Evolutionary conservation across 1,284 basidiomycete genomes (phyloP).

Genomic region (Cryptococcus sp.): DNA sequence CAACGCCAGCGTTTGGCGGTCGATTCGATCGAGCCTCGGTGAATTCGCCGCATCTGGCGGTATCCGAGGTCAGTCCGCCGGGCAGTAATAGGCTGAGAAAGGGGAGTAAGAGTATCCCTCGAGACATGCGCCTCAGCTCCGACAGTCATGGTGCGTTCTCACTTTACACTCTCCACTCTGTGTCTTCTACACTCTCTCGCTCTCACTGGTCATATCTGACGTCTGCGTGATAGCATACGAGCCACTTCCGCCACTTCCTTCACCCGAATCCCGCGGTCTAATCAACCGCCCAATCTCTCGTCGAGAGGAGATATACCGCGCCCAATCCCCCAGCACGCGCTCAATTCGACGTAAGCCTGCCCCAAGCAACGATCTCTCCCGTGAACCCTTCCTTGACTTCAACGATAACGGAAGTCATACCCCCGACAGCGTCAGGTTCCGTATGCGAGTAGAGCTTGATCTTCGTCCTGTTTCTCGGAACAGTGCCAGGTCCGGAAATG

Average conservation of each 20-base stretch:
- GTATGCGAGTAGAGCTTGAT: constrained; percentile 25
- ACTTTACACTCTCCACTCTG: neutral
- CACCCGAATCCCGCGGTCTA: constrained; percentile 1
- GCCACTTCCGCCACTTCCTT: constrained; percentile 1
- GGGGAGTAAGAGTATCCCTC: constrained; percentile 21
- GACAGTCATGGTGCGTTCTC: constrained; percentile 12
- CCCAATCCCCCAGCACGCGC: neutral
- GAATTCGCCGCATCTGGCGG: constrained; percentile 1
- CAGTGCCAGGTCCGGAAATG: too few relatives aligned
- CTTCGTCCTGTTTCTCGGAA: neutral
- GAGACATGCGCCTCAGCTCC: constrained; percentile 19
- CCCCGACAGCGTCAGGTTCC: constrained; percentile 24
- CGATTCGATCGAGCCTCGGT: neutral
- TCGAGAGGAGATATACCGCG: neutral
- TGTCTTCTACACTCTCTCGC: too few relatives aligned
- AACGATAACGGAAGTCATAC: constrained; percentile 2
- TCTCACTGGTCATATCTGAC: too few relatives aligned
- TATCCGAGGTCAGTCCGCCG: neutral
- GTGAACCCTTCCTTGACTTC: constrained; percentile 10
- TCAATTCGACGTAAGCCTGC: constrained; percentile 7
- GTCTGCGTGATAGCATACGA: too few relatives aligned
- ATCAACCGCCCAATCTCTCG: constrained; percentile 1
- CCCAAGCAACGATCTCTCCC: neutral
- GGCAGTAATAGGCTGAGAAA: constrained; percentile 10
- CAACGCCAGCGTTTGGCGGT: neutral